phyloP scores from a whole-genome alignment of 495 filamentous ascomycete species.

The Rusavskia elegans region DNA sequence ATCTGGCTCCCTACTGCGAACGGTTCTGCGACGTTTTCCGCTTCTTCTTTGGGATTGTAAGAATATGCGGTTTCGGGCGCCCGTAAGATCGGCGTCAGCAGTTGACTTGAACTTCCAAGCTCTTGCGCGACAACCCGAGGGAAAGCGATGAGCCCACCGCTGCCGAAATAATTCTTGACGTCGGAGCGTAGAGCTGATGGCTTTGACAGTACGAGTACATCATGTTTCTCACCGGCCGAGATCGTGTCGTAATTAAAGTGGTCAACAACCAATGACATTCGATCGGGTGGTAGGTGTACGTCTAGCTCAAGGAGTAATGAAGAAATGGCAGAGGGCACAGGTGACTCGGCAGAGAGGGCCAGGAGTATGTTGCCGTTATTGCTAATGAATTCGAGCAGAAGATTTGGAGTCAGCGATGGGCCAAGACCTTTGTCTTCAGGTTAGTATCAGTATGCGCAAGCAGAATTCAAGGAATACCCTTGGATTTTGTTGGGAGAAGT shows the following conservation, averaged over 20 bases:
- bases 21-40: conserved; percentile 56
- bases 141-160: conserved; percentile 58
- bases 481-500: conserved; percentile 72
- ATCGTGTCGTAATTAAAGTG: conserved; percentile 84
- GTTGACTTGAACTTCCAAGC: conserved; percentile 55
- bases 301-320: conserved; percentile 85
- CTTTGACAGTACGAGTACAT: conserved; percentile 63
- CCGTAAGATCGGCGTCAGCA: conserved; percentile 66
- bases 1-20: conserved; percentile 74
- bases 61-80: conserved; percentile 75
- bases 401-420: conserved; percentile 68
- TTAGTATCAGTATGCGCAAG: no score
- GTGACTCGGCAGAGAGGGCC: conserved; percentile 57
- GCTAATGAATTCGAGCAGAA: conserved; percentile 83
- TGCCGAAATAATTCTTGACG: conserved; percentile 66
- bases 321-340: conserved; percentile 61
- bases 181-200: conserved; percentile 45
- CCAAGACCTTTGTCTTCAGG: conserved; percentile 47
- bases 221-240: conserved; percentile 66
- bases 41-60: conserved; percentile 87
- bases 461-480: conserved; percentile 35
- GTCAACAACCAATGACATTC: conserved; percentile 69
- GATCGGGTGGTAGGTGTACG: conserved; percentile 74
- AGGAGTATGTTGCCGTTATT: conserved; percentile 83
- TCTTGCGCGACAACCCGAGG: conserved; percentile 65